A percentile compares a stretch with the other conserved stretches of the same genome.
phyloP scores from a whole-genome alignment of 2,329 filamentous ascomycete species.

The Ophidiomyces ophidiicola region DNA sequence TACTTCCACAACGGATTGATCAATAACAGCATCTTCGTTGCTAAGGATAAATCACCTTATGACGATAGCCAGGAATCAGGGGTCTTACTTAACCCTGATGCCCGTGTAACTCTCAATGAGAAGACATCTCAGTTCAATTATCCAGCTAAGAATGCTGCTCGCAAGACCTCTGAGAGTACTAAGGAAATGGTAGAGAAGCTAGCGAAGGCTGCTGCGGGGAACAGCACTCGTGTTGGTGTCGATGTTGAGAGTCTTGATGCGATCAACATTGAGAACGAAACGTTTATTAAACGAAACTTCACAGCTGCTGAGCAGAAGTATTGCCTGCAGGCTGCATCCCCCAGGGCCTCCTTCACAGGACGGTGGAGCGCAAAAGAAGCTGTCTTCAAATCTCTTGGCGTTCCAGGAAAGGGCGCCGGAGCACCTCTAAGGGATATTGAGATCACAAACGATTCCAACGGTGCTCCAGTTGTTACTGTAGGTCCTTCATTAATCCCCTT shows the following conservation, averaged over 20 bases:
- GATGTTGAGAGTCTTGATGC: constrained; percentile 82
- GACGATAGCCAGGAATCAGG: constrained; percentile 72
- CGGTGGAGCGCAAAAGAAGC: constrained; percentile 97
- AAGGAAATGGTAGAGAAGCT: constrained; percentile 66
- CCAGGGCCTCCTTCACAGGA: constrained; percentile 84
- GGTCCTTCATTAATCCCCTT: constrained; percentile 32
- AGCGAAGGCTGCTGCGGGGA: constrained; percentile 49
- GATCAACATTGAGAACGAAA: constrained; percentile 87
- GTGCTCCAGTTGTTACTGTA: constrained; percentile 75
- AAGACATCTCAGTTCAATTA: constrained; percentile 71
- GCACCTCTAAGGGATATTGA: constrained; percentile 91
- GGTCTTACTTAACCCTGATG: constrained; percentile 87
- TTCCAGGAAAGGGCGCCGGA: constrained; percentile 74
- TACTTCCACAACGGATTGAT: constrained; percentile 98
- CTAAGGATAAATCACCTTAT: constrained; percentile 86
- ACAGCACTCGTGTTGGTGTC: constrained; percentile 73
- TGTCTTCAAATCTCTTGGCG: constrained; percentile 92
- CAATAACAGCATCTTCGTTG: constrained; percentile 95
- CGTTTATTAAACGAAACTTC: constrained; percentile 91
- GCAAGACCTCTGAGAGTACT: constrained; percentile 51
- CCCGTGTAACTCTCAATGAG: constrained; percentile 73
- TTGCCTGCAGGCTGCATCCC: constrained; percentile 65
- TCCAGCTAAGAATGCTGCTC: constrained; percentile 52
- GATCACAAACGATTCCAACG: constrained; percentile 66
- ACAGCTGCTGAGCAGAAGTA: constrained; percentile 73